Evolutionary conservation across 1,139 yeast species (phyloP).

Genomic region (Hansenula sp.): DNA sequence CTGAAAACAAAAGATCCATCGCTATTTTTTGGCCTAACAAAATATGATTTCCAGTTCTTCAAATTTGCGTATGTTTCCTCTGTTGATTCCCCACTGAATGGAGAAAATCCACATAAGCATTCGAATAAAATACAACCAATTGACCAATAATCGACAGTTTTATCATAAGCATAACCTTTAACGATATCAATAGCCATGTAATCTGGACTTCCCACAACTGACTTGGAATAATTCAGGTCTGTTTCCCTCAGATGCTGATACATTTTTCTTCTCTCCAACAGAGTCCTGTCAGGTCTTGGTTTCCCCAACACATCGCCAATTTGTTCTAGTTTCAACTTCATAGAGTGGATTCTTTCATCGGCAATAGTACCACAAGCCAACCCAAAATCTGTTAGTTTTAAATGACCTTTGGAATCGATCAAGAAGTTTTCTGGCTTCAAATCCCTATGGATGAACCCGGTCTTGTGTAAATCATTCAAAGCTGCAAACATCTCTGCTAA

Average conservation of each 20-base stretch:
- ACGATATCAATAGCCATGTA: conserved; percentile 98
- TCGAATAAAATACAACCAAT: conserved; percentile 94
- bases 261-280: conserved; percentile 81
- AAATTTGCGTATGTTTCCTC: conserved; percentile 94
- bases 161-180: conserved; percentile 82
- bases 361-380: conserved; percentile 96
- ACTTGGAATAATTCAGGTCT: conserved; percentile 80
- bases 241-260: conserved; percentile 68
- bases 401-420: conserved; percentile 92
- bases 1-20: conserved; percentile 91
- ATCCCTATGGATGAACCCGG: conserved; percentile 96
- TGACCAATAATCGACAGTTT: conserved; percentile 98
- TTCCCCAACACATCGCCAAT: conserved; percentile 67
- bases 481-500: conserved; percentile 96
- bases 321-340: conserved; percentile 80
- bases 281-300: conserved; percentile 59
- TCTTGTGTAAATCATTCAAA: conserved; percentile 86
- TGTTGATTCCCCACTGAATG: conserved; percentile 89
- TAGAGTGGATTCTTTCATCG: conserved; percentile 87
- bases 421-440: conserved; percentile 96
- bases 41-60: conserved; percentile 87
- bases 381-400: conserved; percentile 96
- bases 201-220: conserved; percentile 98
- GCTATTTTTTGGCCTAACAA: conserved; percentile 87
- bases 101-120: conserved; percentile 93